Evolutionary conservation across 2,329 filamentous ascomycete genomes (phyloP), one percentile per base, ranked within the genome.

Genomic region (Paecilomyces variotii): DNA sequence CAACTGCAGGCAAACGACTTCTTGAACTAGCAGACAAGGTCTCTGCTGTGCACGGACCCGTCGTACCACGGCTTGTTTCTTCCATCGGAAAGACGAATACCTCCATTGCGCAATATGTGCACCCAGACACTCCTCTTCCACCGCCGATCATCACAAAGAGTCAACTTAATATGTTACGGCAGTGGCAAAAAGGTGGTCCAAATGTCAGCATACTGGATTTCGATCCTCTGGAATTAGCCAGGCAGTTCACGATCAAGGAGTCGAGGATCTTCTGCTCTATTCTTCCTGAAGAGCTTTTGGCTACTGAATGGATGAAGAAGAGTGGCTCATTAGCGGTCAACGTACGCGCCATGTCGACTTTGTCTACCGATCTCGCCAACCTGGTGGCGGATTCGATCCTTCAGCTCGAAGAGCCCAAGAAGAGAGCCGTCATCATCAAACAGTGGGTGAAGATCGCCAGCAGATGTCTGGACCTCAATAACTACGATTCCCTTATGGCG

Each of bases 381-480:
- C 79, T 97, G 45, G 94, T 99, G 10, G 89, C 91, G 0, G 93
- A 97, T 70, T 95, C 90, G 0, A 96, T 99, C 66, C 82, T 99
- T 12, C 86, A 90, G 58, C 83, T 91, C 59, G 83, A 89, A n/a
- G 94, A 97, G 71, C 86, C 88, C 27, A 97, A 97, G 83, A 96
- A 93, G 78, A 86, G 94, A 27, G 93, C 94, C 0, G 78, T 84
- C 1, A 85, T 91, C 56, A 94, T 99, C 77, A 97, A 99, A 78
- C 92, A 97, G 67, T 99, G 94, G 94, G 90, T 97, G 72, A 99
- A 97, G 80, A 87, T 97, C 65, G 91, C 90, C 0, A 83, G 88
- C 66, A 90, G 89, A 67, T 96, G 91, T 64, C 79, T 95, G 4
- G 90, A 94, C 68, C 82, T 97, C 27, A 88, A 94, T 77, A 99